These are phyloP conservation scores for Gossypium armourianum DNA, from an alignment of 441 rosid genomes.

Conservation along the genomic window DNA sequence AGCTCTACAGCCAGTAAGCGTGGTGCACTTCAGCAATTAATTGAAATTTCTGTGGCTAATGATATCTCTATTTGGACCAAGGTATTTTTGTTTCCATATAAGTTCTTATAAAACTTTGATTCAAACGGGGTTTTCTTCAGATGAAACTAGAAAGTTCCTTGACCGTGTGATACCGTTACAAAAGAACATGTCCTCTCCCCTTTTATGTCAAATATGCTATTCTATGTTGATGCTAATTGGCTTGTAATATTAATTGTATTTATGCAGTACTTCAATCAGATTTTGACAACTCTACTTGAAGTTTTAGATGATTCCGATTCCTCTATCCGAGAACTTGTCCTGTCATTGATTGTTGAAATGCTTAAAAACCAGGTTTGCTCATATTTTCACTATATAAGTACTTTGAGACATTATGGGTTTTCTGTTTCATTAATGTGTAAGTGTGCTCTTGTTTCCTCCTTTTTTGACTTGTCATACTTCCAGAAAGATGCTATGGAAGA, in stretches of 20 bases:
- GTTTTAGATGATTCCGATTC: conserved; percentile 68
- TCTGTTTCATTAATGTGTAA: background rate
- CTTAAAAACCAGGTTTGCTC: conserved; percentile 66
- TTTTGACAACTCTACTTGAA: conserved; percentile 88
- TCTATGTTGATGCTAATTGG: background rate
- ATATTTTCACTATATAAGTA: background rate
- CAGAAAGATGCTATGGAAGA: conserved; percentile 83
- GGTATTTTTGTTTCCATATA: conserved; percentile 29
- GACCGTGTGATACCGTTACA: background rate
- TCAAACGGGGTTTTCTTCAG: background rate
- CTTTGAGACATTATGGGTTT: background rate
- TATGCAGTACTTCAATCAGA: conserved; percentile 92
- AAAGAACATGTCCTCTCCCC: background rate
- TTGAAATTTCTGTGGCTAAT: conserved; percentile 59
- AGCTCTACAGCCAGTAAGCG: conserved; percentile 45
- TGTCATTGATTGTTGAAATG: conserved; percentile 70
- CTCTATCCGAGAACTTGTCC: conserved; percentile 60
- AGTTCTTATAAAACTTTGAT: background rate
- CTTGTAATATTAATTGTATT: conserved; percentile 11
- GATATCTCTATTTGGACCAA: conserved; percentile 66
- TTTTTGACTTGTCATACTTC: conserved; percentile 17
- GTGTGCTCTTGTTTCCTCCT: background rate
- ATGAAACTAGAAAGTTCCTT: background rate
- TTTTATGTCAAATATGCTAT: background rate
- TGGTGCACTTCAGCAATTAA: conserved; percentile 68